phyloP scores from a whole-genome alignment of 163 green algal species.

The Chlorella variabilis region DNA sequence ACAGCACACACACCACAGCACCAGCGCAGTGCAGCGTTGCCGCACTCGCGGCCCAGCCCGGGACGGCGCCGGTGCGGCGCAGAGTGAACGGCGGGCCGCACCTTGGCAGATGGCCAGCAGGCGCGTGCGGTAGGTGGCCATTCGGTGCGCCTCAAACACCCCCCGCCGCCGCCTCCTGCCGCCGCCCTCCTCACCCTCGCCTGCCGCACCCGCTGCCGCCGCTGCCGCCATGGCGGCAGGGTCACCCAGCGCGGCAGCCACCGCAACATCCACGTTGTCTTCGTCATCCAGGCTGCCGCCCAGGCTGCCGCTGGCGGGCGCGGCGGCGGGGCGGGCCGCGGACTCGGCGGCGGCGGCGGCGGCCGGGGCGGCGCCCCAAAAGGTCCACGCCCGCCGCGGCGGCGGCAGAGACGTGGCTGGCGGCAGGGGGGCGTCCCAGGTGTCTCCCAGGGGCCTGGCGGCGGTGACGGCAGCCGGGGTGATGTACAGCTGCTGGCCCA shows the following conservation, averaged over 20 bases:
- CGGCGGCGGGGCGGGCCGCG: not conserved
- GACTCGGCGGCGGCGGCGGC: not conserved
- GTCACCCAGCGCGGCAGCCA: not conserved
- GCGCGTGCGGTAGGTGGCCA: conserved; percentile 39
- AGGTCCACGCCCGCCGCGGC: not conserved
- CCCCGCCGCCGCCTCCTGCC: not conserved
- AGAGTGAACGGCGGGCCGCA: too few species aligned
- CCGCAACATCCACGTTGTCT: conserved; percentile 36
- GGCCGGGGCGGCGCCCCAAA: not conserved
- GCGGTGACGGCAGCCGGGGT: not conserved
- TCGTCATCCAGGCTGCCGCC: conserved; percentile 22
- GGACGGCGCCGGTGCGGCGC: too few species aligned
- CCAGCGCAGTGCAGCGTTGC: too few species aligned
- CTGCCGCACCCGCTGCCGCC: not conserved
- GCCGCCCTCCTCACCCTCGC: not conserved
- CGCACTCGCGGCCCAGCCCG: too few species aligned
- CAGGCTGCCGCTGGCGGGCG: not conserved
- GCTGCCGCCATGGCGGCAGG: not conserved
- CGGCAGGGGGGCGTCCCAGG: not conserved
- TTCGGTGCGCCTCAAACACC: conserved; percentile 44
- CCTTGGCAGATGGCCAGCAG: conserved; percentile 36
- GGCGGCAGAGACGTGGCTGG: not conserved
- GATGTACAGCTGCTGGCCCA: conserved; percentile 39
- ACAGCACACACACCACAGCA: too few species aligned
- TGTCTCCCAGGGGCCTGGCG: not conserved